These are phyloP conservation scores for Cucurbitaria berberidis DNA, from an alignment of 2,329 filamentous ascomycete species.

Conservation along the genomic window DNA sequence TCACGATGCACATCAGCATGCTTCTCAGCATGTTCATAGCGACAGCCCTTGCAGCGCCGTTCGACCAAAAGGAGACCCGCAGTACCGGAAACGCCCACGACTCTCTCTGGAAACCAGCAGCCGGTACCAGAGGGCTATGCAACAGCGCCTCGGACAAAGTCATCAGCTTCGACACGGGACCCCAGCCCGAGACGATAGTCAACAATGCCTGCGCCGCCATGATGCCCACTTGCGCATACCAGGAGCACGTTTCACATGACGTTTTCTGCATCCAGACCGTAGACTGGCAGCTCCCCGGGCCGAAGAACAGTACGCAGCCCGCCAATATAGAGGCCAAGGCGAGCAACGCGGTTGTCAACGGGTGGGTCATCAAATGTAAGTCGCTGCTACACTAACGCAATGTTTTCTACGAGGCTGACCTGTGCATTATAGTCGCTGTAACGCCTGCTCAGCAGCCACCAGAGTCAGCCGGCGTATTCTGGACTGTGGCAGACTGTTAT, in stretches of 20 bases:
- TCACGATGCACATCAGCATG: constrained; percentile 21
- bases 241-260: constrained; percentile 15
- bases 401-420: no score
- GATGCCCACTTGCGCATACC: constrained; percentile 36
- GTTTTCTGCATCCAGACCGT: constrained; percentile 25
- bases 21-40: constrained; percentile 22
- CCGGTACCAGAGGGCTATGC: constrained; percentile 23
- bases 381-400: no score
- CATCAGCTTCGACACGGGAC: constrained; percentile 27
- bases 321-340: constrained; percentile 21
- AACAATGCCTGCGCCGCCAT: constrained; percentile 37
- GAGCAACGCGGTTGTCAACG: constrained; percentile 25
- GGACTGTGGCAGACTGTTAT: constrained; percentile 35
- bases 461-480: constrained; percentile 24
- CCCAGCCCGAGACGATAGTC: constrained; percentile 26
- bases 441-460: constrained; percentile 25
- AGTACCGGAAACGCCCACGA: background rate
- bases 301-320: constrained; percentile 24
- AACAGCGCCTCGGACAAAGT: constrained; percentile 24
- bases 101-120: constrained; percentile 23
- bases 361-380: constrained; percentile 31
- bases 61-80: constrained; percentile 8
- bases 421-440: constrained; percentile 38
- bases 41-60: constrained; percentile 19
- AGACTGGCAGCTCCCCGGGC: constrained; percentile 23